Percentiles rank a stretch among this genome's conserved stretches.
phyloP scores from a whole-genome alignment of 805 yeast species.

The Nakazawaea ernobii region DNA sequence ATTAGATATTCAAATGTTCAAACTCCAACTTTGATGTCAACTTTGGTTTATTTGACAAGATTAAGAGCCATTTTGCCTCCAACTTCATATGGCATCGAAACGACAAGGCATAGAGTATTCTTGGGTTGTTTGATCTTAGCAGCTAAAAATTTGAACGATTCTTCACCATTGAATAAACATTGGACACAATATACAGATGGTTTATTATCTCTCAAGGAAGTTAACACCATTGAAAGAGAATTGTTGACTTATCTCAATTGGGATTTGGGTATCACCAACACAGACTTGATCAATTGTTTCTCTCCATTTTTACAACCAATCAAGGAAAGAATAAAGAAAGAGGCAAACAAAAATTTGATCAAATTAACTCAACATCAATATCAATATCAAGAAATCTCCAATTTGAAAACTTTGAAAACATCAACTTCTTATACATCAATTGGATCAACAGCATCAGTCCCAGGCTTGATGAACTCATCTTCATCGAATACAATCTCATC shows the following conservation, averaged over 20 bases:
- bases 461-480: slow-evolving; percentile 8
- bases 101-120: slow-evolving; percentile 90
- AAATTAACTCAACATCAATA: slow-evolving; percentile 6
- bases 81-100: slow-evolving; percentile 85
- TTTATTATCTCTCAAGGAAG: slow-evolving; percentile 66
- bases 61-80: slow-evolving; percentile 75
- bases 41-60: slow-evolving; percentile 76
- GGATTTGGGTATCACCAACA: slow-evolving; percentile 68
- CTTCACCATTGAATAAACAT: slow-evolving; percentile 92
- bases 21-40: slow-evolving; percentile 91
- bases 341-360: slow-evolving; percentile 3
- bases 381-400: background rate
- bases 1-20: slow-evolving; percentile 85
- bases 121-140: slow-evolving; percentile 83
- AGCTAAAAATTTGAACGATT: slow-evolving; percentile 91
- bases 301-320: slow-evolving; percentile 75
- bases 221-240: slow-evolving; percentile 89
- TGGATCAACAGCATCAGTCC: background rate
- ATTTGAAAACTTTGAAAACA: background rate
- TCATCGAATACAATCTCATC: slow-evolving; percentile 7
- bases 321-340: slow-evolving; percentile 39
- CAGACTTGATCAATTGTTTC: slow-evolving; percentile 64
- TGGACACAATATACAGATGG: slow-evolving; percentile 95
- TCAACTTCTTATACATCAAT: slow-evolving; percentile 4
- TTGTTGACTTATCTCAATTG: slow-evolving; percentile 77